Conservation (phyloP, 1,284 basidiomycete genomes). For the Melampsora americana region DNA sequence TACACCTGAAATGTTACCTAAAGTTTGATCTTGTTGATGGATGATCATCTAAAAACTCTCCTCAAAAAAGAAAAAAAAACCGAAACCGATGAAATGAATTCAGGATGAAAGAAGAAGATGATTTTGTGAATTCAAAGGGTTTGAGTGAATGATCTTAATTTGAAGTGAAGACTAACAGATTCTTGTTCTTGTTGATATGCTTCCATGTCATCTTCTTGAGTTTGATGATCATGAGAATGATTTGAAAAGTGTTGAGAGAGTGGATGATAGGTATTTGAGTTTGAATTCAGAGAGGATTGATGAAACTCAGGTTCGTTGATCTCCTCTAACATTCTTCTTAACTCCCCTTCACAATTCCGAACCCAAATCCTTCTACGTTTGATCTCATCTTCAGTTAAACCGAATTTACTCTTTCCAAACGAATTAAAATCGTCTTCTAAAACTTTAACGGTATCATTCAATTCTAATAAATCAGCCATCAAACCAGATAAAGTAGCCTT, state of each 20-base stretch:
- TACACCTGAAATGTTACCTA: constrained; percentile 78
- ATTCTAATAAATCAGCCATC: constrained; percentile 22
- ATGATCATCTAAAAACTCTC: constrained; percentile 67
- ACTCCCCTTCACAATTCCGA: constrained; percentile 1
- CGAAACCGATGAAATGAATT: too few relatives aligned
- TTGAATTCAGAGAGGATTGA: too few relatives aligned
- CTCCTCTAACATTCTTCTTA: not conserved
- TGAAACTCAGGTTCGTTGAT: too few relatives aligned
- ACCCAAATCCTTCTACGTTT: constrained; percentile 23
- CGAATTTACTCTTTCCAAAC: constrained; percentile 12
- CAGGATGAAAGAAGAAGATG: too few relatives aligned
- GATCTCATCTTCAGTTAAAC: constrained; percentile 21
- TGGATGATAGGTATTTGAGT: not conserved
- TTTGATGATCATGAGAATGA: too few relatives aligned
- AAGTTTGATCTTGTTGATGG: constrained; percentile 75
- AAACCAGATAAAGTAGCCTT: constrained; percentile 14
- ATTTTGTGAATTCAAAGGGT: too few relatives aligned
- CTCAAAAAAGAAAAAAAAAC: too few relatives aligned
- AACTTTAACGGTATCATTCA: constrained; percentile 22
- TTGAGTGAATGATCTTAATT: too few relatives aligned
- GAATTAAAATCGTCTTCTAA: constrained; percentile 21
- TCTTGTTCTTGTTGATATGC: constrained; percentile 27
- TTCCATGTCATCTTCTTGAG: not conserved
- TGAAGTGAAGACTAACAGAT: constrained; percentile 15
- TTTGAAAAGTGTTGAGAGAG: not conserved